Base-by-base conservation (phyloP, 345 rosid species). In the Salix brachista region DNA sequence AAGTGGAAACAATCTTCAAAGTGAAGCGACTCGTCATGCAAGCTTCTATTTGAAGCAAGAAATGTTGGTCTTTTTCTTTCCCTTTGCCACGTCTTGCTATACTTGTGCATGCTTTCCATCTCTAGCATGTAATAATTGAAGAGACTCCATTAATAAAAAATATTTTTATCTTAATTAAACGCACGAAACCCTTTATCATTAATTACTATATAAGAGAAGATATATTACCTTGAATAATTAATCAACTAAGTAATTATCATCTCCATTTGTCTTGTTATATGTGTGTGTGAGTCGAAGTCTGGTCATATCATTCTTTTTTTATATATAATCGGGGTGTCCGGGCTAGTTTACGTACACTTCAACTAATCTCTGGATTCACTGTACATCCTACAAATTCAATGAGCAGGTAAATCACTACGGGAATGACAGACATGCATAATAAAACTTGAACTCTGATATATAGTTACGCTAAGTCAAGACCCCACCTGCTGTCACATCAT, bases 21-120 rank as follows among this genome's bases (percentile, higher is more conserved):
- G 37, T 67, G 71, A 78, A 75, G 71, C 67, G 30, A 80, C 34
- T 23, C 28, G 23, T 12, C 62, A 9, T 23, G 26, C 75, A 73
- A 64, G 75, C 88, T 85, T 86, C 75, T 64, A 23, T 74, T 80
- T 77, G 84, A 89, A 84, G 92, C 85, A 83, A 87, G 86, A 84
- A 87, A 89, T 87, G 89, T 87, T 87, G 86, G 88, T 73, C 79
- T 32, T 56, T 37, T 26, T 13, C 54, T 18, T 30, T 41, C 42
- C 13, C 37, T 36, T 32, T 25, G 8, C 7, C 17, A n/a, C 69
- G 26, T 34, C n/a, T 8, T 36, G 25, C 21, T 7, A 42, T 70
- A 30, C 70, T 77, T 39, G 64, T 19, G 54, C 58, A 66, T 69
- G 67, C 68, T 62, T 69, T 60, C 28, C 62, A 41, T 32, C n/a